phyloP scores from a whole-genome alignment of 495 filamentous ascomycete genomes.

The Talaromyces adpressus region DNA sequence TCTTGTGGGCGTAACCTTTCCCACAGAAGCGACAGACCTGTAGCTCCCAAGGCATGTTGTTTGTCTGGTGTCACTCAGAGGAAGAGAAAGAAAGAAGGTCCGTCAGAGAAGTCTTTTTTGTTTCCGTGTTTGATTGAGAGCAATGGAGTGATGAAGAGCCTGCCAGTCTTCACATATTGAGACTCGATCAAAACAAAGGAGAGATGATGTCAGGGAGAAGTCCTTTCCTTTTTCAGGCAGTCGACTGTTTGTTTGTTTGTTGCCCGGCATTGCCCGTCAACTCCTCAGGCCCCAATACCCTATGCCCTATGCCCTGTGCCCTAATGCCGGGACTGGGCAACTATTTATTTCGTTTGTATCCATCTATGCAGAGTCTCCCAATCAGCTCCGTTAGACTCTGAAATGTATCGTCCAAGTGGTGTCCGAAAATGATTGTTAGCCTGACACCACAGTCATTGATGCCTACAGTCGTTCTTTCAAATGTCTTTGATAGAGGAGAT shows the following conservation, averaged over 20 bases:
- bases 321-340: background rate
- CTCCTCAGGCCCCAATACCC: background rate
- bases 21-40: conserved; percentile 1
- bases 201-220: background rate
- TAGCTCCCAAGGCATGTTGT: background rate
- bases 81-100: background rate
- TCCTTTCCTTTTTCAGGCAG: background rate
- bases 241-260: background rate
- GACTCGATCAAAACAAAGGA: background rate
- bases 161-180: background rate
- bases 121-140: background rate
- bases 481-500: background rate
- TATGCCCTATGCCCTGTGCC: background rate
- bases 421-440: background rate
- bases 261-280: background rate
- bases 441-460: background rate
- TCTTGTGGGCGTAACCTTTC: background rate
- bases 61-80: background rate
- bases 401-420: background rate
- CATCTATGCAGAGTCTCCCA: background rate
- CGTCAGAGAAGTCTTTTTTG: background rate
- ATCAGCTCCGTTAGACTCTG: background rate
- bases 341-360: background rate
- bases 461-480: background rate
- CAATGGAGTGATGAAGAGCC: background rate